Percentiles rank a stretch among this genome's conserved stretches.
Evolutionary conservation across 345 rosid genomes (phyloP).

Genomic region (Toxicodendron radicans): DNA sequence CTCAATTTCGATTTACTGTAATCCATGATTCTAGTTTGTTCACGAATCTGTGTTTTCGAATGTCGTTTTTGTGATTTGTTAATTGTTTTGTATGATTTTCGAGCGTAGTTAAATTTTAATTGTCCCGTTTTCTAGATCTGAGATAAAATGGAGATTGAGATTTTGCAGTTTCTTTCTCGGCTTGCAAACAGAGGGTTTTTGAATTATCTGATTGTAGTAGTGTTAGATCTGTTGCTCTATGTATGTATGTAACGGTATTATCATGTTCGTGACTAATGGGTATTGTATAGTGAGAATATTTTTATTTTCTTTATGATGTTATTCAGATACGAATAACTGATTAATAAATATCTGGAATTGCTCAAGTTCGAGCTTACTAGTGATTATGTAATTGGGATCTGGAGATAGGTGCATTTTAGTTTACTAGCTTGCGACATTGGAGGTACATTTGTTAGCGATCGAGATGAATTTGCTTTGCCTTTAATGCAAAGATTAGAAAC

Average conservation of each 20-base stretch:
- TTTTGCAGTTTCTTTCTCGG: not conserved
- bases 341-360: not conserved
- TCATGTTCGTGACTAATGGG: too few species aligned
- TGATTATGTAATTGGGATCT: not conserved
- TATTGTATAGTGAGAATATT: not conserved
- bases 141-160: not conserved
- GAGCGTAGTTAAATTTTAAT: not conserved
- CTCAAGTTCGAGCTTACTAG: not conserved
- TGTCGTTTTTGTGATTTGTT: not conserved
- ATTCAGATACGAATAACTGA: not conserved
- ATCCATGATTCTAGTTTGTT: not conserved
- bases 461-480: not conserved
- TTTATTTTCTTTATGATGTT: too few species aligned
- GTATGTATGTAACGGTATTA: not conserved
- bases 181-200: constrained; percentile 1
- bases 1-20: not conserved
- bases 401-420: not conserved
- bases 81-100: not conserved
- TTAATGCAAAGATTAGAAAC: not conserved
- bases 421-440: not conserved
- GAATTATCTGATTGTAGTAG: not conserved
- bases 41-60: not conserved
- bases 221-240: constrained; percentile 2
- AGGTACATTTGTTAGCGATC: not conserved
- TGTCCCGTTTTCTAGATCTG: constrained; percentile 17